Base-by-base conservation (phyloP, 2,329 filamentous ascomycete species). In the Colletotrichum sp. region DNA sequence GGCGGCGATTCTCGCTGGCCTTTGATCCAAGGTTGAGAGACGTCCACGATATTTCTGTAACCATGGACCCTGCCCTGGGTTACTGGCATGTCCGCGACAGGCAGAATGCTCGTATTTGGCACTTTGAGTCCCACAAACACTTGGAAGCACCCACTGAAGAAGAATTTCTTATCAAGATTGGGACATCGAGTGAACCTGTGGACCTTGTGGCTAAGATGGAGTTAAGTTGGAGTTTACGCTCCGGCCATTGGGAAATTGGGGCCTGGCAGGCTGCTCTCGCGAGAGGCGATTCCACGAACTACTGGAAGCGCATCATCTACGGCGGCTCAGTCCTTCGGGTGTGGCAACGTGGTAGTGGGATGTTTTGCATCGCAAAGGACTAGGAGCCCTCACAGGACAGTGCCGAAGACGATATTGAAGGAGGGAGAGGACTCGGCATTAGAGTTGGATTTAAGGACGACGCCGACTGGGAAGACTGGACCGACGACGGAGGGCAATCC, bases 331-430 rank as follows among this genome's bases (percentile, higher is more conserved):
- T 13, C 5, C 44, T 52, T 52, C n/a, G 44, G 3, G 44, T 52
- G n/a, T 0, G 4, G 44, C 44, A 0, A 52, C 44, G 6, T 0
- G 6, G 3, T 52, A 3, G 0, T 24, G 44, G 44, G 44, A 2
- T 52, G 10, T 0, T 52, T 24, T 52, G 0, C 5, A 3, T 21
- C 4, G 44, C 6, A 52, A 52, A 52, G 5, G 44, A 52, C 44
- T 1, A 52, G 1, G 0, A 52, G 44, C 44, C 44, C 44, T 24
- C 0, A 0, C 44, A 1, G 44, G 10, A 21, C 0, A 52, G 44
- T 0, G 10, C 44, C 44, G 0, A 1, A 21, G 44, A 52, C n/a
- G n/a, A 52, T 13, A 13, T 3, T 0, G 0, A 21, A 6, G 44
- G 2, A 2, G 44, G 4, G n/a, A 52, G 44, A 0, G 44, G 44